Percentiles rank a stretch among this genome's conserved stretches.
Evolutionary conservation across 257 asterid species (phyloP).

Genomic region (Euphrasia confusa): DNA sequence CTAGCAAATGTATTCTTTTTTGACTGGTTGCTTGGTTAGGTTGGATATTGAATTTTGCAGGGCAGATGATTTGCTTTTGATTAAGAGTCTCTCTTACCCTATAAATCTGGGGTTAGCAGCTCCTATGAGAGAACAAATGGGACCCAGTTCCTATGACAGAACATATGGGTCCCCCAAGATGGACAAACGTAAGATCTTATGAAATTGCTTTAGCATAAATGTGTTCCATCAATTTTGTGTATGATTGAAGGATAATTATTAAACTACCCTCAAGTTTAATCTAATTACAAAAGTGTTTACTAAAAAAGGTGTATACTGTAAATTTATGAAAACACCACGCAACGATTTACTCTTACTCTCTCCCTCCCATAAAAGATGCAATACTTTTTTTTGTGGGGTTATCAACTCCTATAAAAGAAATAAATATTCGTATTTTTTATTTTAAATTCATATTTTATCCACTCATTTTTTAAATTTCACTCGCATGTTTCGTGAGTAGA

Average conservation of each 20-base stretch:
- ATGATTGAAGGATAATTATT: not conserved
- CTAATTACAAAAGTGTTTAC: not conserved
- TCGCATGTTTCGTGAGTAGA: too few species aligned
- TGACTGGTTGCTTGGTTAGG: not conserved
- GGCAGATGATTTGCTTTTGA: not conserved
- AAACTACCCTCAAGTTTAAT: not conserved
- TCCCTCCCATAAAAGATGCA: too few species aligned
- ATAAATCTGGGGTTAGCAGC: not conserved
- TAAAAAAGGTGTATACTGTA: not conserved
- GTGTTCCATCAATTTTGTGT: not conserved
- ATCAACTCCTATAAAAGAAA: too few species aligned
- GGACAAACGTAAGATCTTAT: not conserved
- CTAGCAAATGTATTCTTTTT: slow-evolving; percentile 9
- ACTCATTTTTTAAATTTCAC: too few species aligned
- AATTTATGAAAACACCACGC: not conserved
- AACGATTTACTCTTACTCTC: too few species aligned
- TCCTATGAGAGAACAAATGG: not conserved
- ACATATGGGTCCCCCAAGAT: not conserved
- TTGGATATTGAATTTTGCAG: not conserved
- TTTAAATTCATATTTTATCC: too few species aligned
- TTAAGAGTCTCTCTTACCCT: not conserved
- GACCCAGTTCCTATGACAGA: not conserved
- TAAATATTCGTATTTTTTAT: too few species aligned
- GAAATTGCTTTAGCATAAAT: not conserved
- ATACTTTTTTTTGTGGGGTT: too few species aligned